phyloP scores from a whole-genome alignment of 1,139 yeast species.

The Hansenula lynferdii region DNA sequence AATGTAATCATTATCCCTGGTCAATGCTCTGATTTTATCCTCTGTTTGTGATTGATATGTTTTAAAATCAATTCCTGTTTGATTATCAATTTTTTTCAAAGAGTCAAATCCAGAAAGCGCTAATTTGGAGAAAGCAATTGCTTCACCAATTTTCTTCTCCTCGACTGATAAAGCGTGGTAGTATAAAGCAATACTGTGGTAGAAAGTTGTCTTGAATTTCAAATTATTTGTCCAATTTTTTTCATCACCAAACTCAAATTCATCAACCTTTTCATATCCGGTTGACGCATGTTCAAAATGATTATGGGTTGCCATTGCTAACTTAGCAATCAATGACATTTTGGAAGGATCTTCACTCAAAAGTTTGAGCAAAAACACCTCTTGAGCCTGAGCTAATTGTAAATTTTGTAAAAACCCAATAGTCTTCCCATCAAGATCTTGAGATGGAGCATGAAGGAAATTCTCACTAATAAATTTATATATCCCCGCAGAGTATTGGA shows the following conservation, averaged over 20 bases:
- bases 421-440: conserved; percentile 69
- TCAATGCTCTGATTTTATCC: conserved; percentile 34
- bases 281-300: conserved; percentile 51
- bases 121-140: conserved; percentile 61
- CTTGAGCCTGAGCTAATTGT: conserved; percentile 87
- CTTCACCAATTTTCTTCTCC: conserved; percentile 61
- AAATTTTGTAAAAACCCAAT: conserved; percentile 59
- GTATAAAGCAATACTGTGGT: conserved; percentile 40
- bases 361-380: conserved; percentile 65
- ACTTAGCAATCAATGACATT: conserved; percentile 66
- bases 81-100: conserved; percentile 20
- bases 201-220: conserved; percentile 39
- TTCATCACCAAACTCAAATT: conserved; percentile 46
- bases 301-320: conserved; percentile 58
- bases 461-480: conserved; percentile 70
- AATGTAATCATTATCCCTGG: conserved; percentile 84
- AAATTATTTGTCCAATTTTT: conserved; percentile 36
- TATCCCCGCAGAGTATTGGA: conserved; percentile 80
- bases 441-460: conserved; percentile 86
- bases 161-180: conserved; percentile 34
- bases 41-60: conserved; percentile 23
- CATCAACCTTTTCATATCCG: conserved; percentile 39
- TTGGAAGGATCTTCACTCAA: conserved; percentile 42
- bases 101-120: conserved; percentile 33
- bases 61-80: conserved; percentile 26